Base-by-base conservation (phyloP, 768 basidiomycete genomes). In the Hydnomerulius pinastri region DNA sequence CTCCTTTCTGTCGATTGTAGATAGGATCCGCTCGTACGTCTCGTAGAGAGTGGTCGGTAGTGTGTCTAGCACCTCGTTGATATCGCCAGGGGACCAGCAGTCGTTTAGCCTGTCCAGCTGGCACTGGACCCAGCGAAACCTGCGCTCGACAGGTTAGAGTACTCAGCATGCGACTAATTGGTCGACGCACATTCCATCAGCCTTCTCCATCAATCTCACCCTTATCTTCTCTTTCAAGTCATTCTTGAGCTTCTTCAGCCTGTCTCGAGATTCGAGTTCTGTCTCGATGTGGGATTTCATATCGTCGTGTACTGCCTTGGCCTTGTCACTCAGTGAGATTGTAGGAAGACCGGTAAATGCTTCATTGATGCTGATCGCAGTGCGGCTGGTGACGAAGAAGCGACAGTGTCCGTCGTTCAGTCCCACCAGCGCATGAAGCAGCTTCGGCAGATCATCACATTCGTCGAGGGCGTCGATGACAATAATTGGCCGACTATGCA, bases 401-500 rank as follows among this genome's bases (percentile, higher is more conserved):
- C 36, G 45, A 12, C 40, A 30, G 12, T 12, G 35, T 21, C 43
- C 48, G 1, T 40, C 44, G 5, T 23, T 25, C 25, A 50, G 25
- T 4, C 35, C 23, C 11, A 7, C 11, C 5, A 47, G 39, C 5
- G 24, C n/a, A 4, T 8, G 13, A 4, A 57, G 46, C 15, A 55
- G 6, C 1, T 45, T 4, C 8, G 35, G 4, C 3, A 43, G 12
- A 2, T 55, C 37, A 15, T 50, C 37, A 35, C 57, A 56, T 18
- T 58, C 47, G 12, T 56, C 54, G 2, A 58, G 45, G n/a, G 55
- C 55, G 4, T 58, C 57, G 6, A 58, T 46, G 15, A 50, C 23
- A 15, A 53, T 17, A 1, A 48, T 35, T 23, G 56, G 54, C n/a
- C 25, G 20, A 2, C 10, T 18, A 13, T 50, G 38, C 2, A 54